Evolutionary conservation across 2,329 filamentous ascomycete species (phyloP).

Genomic region (Phyllosticta citrichinensis): DNA sequence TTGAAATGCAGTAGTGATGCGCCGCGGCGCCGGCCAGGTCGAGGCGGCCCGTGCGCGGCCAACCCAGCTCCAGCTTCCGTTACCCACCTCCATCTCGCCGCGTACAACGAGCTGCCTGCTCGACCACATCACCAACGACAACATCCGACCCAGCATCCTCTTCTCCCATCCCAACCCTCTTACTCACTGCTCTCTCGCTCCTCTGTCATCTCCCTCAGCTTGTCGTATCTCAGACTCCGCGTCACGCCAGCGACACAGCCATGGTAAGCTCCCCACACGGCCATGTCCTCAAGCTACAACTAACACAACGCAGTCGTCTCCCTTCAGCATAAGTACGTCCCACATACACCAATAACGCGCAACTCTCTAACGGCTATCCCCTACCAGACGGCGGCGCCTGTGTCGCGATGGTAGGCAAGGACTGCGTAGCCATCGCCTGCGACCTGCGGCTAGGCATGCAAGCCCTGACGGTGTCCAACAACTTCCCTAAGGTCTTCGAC

Average conservation of each 20-base stretch:
- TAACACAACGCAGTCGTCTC: constrained; percentile 56
- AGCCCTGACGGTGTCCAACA: constrained; percentile 94
- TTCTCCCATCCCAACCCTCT: constrained; percentile 8
- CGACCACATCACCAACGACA: constrained; percentile 12
- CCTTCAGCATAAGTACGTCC: constrained; percentile 84
- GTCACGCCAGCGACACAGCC: constrained; percentile 14
- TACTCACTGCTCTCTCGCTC: background rate
- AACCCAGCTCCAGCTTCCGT: constrained; percentile 2
- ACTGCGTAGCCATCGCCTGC: constrained; percentile 98
- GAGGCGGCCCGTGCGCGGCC: background rate
- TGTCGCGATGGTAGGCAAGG: constrained; percentile 98
- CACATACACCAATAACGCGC: constrained; percentile 11
- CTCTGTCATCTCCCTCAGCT: background rate
- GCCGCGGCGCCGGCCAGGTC: background rate
- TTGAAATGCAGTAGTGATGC: background rate
- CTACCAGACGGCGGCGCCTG: constrained; percentile 77
- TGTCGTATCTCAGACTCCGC: background rate
- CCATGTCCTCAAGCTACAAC: constrained; percentile 14
- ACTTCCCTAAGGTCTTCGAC: constrained; percentile 99
- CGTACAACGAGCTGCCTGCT: constrained; percentile 15
- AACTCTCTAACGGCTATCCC: constrained; percentile 12
- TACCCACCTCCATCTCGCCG: background rate
- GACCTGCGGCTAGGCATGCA: constrained; percentile 96
- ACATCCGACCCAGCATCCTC: constrained; percentile 9
- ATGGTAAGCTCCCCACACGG: constrained; percentile 28